These are phyloP conservation scores for Aspergillus sclerotialis DNA, from an alignment of 2,329 filamentous ascomycete species.

Conservation along the genomic window DNA sequence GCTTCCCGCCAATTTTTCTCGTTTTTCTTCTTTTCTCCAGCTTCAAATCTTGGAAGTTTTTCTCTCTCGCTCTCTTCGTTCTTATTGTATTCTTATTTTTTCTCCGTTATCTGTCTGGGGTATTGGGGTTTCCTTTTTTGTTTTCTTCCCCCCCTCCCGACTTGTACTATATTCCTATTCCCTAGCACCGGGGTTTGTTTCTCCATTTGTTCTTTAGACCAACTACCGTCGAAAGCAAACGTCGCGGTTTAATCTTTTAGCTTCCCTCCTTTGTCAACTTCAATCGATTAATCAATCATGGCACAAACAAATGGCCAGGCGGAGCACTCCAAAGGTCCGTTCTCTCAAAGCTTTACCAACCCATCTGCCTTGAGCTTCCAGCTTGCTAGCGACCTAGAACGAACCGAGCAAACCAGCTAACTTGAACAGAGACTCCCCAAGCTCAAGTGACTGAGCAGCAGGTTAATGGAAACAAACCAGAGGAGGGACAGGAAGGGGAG, in stretches of 20 bases:
- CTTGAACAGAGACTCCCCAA: constrained; percentile 23
- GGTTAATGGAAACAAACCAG: constrained; percentile 27
- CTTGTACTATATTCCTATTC: constrained; percentile 26
- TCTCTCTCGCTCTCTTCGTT: constrained; percentile 10
- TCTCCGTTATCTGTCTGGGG: constrained; percentile 22
- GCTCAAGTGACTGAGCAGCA: constrained; percentile 20
- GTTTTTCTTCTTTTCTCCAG: constrained; percentile 21
- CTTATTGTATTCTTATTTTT: constrained; percentile 8
- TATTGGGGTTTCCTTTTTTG: constrained; percentile 26
- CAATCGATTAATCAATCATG: constrained; percentile 21
- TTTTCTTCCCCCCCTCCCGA: constrained; percentile 24
- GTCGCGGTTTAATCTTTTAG: constrained; percentile 8
- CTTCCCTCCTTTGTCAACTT: constrained; percentile 6
- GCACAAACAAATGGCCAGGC: constrained; percentile 32
- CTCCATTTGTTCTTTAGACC: constrained; percentile 11
- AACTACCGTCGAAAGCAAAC: too few relatives aligned
- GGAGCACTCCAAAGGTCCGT: constrained; percentile 35
- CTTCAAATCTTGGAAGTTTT: constrained; percentile 10
- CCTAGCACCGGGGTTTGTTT: constrained; percentile 12
- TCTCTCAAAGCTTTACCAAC: constrained; percentile 2
- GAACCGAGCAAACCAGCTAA: constrained; percentile 11
- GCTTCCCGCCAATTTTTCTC: constrained; percentile 12
- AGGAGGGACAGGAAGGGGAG: constrained; percentile 28
- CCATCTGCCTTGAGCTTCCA: constrained; percentile 1
- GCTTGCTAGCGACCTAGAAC: constrained; percentile 2